These are phyloP conservation scores for Chlamydomonas incerta DNA, from an alignment of 139 green algal species.

Conservation along the genomic window DNA sequence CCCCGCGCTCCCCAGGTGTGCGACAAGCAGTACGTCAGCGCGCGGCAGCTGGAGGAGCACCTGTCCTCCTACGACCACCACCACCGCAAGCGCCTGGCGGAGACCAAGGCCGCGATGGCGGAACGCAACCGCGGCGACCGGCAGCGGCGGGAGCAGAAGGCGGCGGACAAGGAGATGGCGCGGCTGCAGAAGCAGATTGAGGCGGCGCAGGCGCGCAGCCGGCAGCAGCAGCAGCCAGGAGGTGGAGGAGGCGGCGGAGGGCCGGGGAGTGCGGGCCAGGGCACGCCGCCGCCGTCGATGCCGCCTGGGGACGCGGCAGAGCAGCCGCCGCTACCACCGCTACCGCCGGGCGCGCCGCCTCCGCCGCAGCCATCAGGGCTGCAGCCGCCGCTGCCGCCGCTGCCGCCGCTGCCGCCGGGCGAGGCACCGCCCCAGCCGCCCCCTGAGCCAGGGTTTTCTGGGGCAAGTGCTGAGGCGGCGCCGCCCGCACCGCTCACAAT, in stretches of 20 bases:
- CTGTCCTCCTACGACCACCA: conserved; percentile 94
- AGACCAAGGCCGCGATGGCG: conserved; percentile 50
- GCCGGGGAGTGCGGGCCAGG: no score
- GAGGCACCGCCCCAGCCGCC: not conserved
- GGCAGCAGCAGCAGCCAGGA: not conserved
- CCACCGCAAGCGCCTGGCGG: conserved; percentile 70
- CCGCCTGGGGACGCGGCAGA: not conserved
- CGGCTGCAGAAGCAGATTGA: conserved; percentile 51
- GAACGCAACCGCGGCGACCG: conserved; percentile 48
- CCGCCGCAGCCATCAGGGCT: not conserved
- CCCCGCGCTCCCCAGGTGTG: conserved; percentile 73
- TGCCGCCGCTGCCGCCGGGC: not conserved
- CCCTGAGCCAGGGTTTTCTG: no score
- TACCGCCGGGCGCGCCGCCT: not conserved
- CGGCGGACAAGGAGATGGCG: conserved; percentile 55
- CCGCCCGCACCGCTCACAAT: not conserved
- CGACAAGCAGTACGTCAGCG: conserved; percentile 92
- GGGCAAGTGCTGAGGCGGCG: not conserved
- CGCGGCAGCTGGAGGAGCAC: conserved; percentile 88
- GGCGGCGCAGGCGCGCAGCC: conserved; percentile 32
- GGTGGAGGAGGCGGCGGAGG: no score
- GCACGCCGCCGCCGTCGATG: not conserved
- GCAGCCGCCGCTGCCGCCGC: not conserved
- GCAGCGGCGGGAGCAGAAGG: conserved; percentile 46
- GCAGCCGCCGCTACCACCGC: not conserved